Evolutionary conservation across 169 alveolate species (phyloP).

Genomic region (Plasmodium reichenowi): DNA sequence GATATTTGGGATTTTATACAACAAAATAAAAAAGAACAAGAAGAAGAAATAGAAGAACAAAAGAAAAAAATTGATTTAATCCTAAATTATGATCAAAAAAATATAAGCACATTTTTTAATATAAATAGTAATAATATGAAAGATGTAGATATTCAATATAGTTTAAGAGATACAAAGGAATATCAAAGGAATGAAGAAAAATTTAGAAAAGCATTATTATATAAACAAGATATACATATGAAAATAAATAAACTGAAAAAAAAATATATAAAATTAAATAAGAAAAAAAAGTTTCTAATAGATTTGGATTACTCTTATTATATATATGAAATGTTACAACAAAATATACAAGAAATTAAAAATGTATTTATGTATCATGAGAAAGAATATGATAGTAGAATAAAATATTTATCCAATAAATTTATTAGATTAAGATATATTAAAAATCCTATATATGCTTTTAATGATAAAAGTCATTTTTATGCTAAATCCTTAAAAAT

Average conservation of each 20-base stretch:
- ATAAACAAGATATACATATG: conserved; percentile 41
- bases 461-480: background rate
- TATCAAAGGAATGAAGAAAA: conserved; percentile 51
- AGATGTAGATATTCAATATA: conserved; percentile 55
- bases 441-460: background rate
- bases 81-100: conserved; percentile 44
- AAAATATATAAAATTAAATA: conserved; percentile 19
- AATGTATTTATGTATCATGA: conserved; percentile 25
- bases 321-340: conserved; percentile 2
- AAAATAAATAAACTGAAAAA: conserved; percentile 45
- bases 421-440: conserved; percentile 16
- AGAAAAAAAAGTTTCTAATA: conserved; percentile 45
- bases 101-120: conserved; percentile 26
- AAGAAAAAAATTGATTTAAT: conserved; percentile 39
- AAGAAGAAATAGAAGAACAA: conserved; percentile 38
- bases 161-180: conserved; percentile 56
- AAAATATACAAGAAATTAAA: conserved; percentile 23
- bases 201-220: conserved; percentile 29
- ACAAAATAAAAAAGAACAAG: conserved; percentile 35
- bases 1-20: conserved; percentile 63
- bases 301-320: conserved; percentile 26
- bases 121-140: conserved; percentile 2
- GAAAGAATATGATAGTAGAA: conserved; percentile 26
- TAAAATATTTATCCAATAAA: conserved; percentile 19
- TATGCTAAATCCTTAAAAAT: conserved; percentile 9